Base-by-base conservation (phyloP, 2,329 filamentous ascomycete species). In the Ascochyta rabiei region DNA sequence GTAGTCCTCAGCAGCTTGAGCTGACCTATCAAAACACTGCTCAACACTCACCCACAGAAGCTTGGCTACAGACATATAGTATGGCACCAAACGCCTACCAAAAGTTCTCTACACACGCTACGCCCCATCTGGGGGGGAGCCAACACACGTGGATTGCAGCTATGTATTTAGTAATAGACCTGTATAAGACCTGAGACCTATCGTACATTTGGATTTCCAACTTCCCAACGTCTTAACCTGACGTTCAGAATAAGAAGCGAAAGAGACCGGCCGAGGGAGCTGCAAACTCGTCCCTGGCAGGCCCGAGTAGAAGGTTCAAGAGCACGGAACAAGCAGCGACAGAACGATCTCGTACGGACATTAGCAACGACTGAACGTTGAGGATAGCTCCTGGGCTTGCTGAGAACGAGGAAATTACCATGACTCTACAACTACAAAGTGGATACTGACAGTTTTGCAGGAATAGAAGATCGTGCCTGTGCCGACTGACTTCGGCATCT, bases 181-280 rank as follows among this genome's bases (percentile, higher is more conserved):
- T 2, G 23, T 38, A 10, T 13, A n/a, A 10, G 31, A 38, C 8
- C 44, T 39, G 48, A 50, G 35, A 24, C 31, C 48, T 4, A 44
- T 50, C 8, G 30, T 44, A 4, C 48, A 50, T 13, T n/a, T 50
- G 2, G 48, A 50, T 9, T 6, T 50, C 7, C 48, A 50, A n/a
- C 23, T 33, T 9, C 16, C 39, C 6, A 50, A 50, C 19, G 15
- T 44, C 8, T 41, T 50, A 10, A 10, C 40, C 44, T 19, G 19
- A 38, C 13, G 6, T 48, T 8, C 37, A 28, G 21, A 13, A 5
- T 9, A 48, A 19, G 28, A 48, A 48, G 38, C 46, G 38, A 12
- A 35, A 24, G 13, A 10, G 16, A 3, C 10, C 15, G 13, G 15
- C 13, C 4, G 46, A n/a, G 7, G 35, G 23, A 13, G 18, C n/a